Conservation (phyloP, 73 alveolate genomes). For the Chromera velia region DNA sequence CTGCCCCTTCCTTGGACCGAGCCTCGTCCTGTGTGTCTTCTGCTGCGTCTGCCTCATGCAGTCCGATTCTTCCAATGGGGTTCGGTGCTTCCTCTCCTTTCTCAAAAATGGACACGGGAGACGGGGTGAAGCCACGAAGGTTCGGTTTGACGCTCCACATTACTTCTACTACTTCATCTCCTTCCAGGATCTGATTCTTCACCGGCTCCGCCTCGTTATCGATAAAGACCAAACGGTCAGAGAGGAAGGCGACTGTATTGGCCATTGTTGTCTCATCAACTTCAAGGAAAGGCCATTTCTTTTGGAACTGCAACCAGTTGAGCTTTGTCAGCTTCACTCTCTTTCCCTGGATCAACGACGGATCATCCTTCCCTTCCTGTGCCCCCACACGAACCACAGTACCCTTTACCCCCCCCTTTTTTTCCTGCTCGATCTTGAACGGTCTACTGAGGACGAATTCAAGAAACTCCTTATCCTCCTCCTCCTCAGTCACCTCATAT, state of each 20-base stretch:
- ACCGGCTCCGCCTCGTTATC: conserved; percentile 25
- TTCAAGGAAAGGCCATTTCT: conserved; percentile 16
- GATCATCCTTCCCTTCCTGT: conserved; percentile 12
- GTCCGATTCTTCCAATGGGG: too few species aligned
- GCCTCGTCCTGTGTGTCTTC: too few species aligned
- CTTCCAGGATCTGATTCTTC: too few species aligned
- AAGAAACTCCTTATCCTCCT: conserved; percentile 6
- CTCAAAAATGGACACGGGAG: too few species aligned
- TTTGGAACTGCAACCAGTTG: conserved; percentile 10
- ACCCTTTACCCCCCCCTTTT: neutral
- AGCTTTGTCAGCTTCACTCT: neutral
- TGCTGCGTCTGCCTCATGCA: too few species aligned
- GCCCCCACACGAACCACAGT: conserved; percentile 13
- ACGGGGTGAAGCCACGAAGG: too few species aligned
- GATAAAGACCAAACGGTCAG: conserved; percentile 12
- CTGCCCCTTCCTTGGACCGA: too few species aligned
- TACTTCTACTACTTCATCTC: too few species aligned
- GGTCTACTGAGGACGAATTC: conserved; percentile 17
- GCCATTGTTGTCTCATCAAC: conserved; percentile 12
- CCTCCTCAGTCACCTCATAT: conserved; percentile 7
- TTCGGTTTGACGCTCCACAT: too few species aligned
- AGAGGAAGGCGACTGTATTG: conserved; percentile 3
- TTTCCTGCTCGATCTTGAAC: conserved; percentile 15
- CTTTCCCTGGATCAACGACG: conserved; percentile 10
- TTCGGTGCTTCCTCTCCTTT: too few species aligned